Evolutionary conservation across 2,329 filamentous ascomycete genomes (phyloP).

Genomic region (Scytalidium lignicola): DNA sequence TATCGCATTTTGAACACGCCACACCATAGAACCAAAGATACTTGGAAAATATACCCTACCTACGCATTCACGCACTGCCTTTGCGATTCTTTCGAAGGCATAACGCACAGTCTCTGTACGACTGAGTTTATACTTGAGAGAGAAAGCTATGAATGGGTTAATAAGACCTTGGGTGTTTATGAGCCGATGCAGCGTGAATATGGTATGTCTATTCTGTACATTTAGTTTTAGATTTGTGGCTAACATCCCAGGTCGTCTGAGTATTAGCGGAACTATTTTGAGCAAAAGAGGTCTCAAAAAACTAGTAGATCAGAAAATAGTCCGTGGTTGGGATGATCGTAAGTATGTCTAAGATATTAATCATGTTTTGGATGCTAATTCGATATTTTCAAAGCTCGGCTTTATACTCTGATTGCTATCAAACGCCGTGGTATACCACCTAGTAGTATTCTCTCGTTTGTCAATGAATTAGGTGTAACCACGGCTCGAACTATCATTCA

Average conservation of each 20-base stretch:
- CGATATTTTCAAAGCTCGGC: conserved; percentile 42
- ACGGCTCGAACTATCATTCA: conserved; percentile 76
- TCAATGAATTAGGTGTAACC: conserved; percentile 87
- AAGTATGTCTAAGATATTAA: too few relatives aligned
- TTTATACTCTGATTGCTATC: conserved; percentile 83
- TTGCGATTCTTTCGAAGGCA: conserved; percentile 86
- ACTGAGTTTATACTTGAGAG: conserved; percentile 84
- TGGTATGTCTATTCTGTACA: conserved; percentile 23
- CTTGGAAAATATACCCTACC: conserved; percentile 92
- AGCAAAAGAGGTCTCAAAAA: conserved; percentile 81
- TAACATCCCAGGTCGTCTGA: conserved; percentile 49
- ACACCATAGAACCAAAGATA: conserved; percentile 73
- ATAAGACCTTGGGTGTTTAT: conserved; percentile 76
- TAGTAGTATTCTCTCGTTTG: conserved; percentile 81
- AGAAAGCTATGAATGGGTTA: conserved; percentile 86
- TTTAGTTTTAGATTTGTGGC: too few relatives aligned
- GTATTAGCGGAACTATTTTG: conserved; percentile 77
- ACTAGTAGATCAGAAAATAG: conserved; percentile 71
- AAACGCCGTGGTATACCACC: conserved; percentile 82
- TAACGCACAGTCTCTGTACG: conserved; percentile 89
- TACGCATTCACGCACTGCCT: conserved; percentile 92
- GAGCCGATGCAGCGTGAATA: conserved; percentile 92
- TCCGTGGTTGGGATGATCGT: conserved; percentile 83
- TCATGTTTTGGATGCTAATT: too few relatives aligned
- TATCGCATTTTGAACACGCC: conserved; percentile 76